Evolutionary conservation across 805 yeast genomes (phyloP).

Genomic region (Debaryomyces prosopidis): DNA sequence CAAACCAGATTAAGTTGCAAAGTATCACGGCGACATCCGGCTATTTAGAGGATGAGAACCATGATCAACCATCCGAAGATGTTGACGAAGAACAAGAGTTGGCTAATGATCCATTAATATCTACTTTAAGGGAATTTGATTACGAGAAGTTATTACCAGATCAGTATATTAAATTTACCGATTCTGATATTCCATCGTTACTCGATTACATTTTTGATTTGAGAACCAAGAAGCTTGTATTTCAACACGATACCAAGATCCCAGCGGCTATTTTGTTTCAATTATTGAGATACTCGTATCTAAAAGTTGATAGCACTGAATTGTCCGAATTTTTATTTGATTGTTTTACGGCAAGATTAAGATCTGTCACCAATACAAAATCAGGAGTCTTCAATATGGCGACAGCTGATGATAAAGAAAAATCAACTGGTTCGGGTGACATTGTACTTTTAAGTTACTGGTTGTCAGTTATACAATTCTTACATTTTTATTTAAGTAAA

Average conservation of each 20-base stretch:
- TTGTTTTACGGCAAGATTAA: slow-evolving; percentile 59
- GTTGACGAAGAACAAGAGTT: slow-evolving; percentile 30
- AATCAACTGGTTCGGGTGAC: slow-evolving; percentile 50
- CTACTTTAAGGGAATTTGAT: slow-evolving; percentile 46
- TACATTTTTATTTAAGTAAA: slow-evolving; percentile 73
- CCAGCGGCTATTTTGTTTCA: slow-evolving; percentile 75
- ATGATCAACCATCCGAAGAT: slow-evolving; percentile 18
- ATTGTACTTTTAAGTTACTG: slow-evolving; percentile 79
- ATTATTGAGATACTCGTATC: slow-evolving; percentile 66
- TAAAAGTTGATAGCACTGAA: slow-evolving; percentile 52
- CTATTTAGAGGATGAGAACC: slow-evolving; percentile 12
- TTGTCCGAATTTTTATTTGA: slow-evolving; percentile 60
- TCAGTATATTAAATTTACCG: slow-evolving; percentile 63
- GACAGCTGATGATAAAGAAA: slow-evolving; percentile 24
- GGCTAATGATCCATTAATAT: slow-evolving; percentile 27
- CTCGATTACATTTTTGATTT: slow-evolving; percentile 49
- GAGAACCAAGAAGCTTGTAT: slow-evolving; percentile 36
- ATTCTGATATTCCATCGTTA: slow-evolving; percentile 51
- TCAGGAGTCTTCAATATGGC: slow-evolving; percentile 57
- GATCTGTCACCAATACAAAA: slow-evolving; percentile 59
- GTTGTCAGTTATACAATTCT: slow-evolving; percentile 76
- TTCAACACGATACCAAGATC: slow-evolving; percentile 49
- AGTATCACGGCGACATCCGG: slow-evolving; percentile 21
- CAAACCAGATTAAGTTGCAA: slow-evolving; percentile 34
- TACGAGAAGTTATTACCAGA: slow-evolving; percentile 55